A percentile compares a stretch with the other conserved stretches of the same genome.
Conservation (phyloP, 2,329 filamentous ascomycete species). For the Paraphoma chrysanthemicola region DNA sequence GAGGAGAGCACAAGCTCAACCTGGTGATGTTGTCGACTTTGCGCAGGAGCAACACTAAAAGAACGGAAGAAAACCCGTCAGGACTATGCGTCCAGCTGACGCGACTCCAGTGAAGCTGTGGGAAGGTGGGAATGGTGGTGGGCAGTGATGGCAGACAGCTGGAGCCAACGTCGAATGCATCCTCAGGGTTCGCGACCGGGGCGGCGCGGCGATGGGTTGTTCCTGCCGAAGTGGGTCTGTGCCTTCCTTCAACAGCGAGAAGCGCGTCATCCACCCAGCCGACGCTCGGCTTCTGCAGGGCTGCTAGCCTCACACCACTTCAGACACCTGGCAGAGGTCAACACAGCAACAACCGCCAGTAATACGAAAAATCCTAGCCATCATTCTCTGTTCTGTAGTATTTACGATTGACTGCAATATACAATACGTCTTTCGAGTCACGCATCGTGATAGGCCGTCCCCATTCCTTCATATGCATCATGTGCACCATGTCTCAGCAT, state of each 20-base stretch:
- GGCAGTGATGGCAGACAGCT: slow-evolving; percentile 5
- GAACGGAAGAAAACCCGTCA: slow-evolving; percentile 12
- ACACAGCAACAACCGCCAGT: too few species aligned
- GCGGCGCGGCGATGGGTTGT: slow-evolving; percentile 3
- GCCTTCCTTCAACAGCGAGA: neutral
- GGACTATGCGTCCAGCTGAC: slow-evolving; percentile 22
- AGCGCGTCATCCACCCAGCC: slow-evolving; percentile 4
- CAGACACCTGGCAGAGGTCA: too few species aligned
- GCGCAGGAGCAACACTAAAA: slow-evolving; percentile 20
- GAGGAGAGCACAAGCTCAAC: slow-evolving; percentile 32
- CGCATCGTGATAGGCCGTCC: neutral
- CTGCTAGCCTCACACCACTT: neutral
- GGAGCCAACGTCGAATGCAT: slow-evolving; percentile 7
- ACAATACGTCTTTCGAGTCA: neutral
- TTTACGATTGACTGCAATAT: too few species aligned
- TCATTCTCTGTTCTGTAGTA: too few species aligned
- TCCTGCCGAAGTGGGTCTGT: slow-evolving; percentile 6
- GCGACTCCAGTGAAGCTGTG: slow-evolving; percentile 22
- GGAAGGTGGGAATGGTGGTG: slow-evolving; percentile 19
- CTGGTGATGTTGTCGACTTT: slow-evolving; percentile 19
- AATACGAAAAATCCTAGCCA: too few species aligned
- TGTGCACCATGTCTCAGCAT: neutral
- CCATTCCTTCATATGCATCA: neutral
- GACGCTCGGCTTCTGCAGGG: neutral
- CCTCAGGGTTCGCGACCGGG: slow-evolving; percentile 14